Evolutionary conservation across 306 rosid genomes (phyloP), one percentile per base, ranked within the genome.

Genomic region (Malus asiatica): DNA sequence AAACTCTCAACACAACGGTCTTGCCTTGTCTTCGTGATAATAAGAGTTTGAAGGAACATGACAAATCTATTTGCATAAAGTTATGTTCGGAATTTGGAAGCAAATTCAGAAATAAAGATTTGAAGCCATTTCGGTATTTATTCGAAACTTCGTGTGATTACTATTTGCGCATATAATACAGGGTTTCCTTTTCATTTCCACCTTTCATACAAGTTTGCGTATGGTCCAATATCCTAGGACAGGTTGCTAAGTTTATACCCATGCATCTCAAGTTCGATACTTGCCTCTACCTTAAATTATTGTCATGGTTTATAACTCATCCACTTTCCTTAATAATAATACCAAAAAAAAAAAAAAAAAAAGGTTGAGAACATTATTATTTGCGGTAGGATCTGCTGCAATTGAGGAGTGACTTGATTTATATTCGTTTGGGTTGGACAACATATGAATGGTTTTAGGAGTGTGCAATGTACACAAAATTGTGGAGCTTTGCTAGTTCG

Each of bases 111-210:
- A 38, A 72, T 58, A 72, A 58, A 58, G 55, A 15, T 73, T 4
- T 9, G 40, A 15, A 53, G 57, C 66, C 70, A 45, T 59, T 63
- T 13, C 48, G 18, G 13, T 40, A 57, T 65, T 71, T 33, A 64
- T 67, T 57, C 27, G 5, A 9, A 46, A 20, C 60, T 46, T 12
- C 2, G 13, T 27, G 38, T 51, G 9, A 27, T 10, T 29, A 18
- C 27, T 48, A 59, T 23, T 25, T 12, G n/a, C n/a, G n/a, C 29
- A 20, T 6, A 19, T 30, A 32, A 23, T 12, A 46, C 23, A 29
- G 64, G 52, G 63, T 65, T 66, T 53, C 18, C 42, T 48, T 73
- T 57, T 14, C 73, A 73, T 73, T 73, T 72, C 74, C 40, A 18
- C 68, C 9, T 40, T 66, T 27, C 8, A 6, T 35, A 6, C 8